A percentile compares a stretch with the other conserved stretches of the same genome.
Conservation (phyloP, 2,329 filamentous ascomycete species). For the Orbilia blumenaviensis region DNA sequence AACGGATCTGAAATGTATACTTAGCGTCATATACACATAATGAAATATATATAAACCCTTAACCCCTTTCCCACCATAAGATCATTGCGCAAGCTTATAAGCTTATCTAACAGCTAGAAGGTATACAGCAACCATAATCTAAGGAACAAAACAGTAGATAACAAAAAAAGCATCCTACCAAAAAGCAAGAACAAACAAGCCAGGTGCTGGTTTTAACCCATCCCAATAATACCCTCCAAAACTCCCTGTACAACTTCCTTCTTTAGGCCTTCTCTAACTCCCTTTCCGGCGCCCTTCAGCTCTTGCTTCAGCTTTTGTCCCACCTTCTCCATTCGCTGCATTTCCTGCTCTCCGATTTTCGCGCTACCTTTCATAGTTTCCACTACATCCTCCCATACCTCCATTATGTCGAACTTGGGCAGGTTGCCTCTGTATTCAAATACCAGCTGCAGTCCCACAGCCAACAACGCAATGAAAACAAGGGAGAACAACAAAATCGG, state of each 20-base stretch:
- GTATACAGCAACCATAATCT: constrained; percentile 4
- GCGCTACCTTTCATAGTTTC: constrained; percentile 46
- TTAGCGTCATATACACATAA: constrained; percentile 11
- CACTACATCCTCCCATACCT: constrained; percentile 47
- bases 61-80: constrained; percentile 1
- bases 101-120: background rate
- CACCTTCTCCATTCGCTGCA: constrained; percentile 43
- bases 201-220: constrained; percentile 18
- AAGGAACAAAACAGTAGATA: background rate
- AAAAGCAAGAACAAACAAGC: background rate
- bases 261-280: constrained; percentile 41
- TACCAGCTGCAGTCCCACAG: constrained; percentile 43
- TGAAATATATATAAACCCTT: background rate
- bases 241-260: constrained; percentile 51
- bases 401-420: constrained; percentile 50
- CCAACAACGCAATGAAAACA: constrained; percentile 44
- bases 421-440: constrained; percentile 51
- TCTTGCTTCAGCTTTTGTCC: constrained; percentile 44
- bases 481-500: constrained; percentile 45
- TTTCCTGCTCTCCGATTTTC: constrained; percentile 44
- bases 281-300: constrained; percentile 42
- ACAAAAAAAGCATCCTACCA: background rate
- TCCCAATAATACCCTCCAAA: constrained; percentile 50
- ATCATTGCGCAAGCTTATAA: constrained; percentile 5
- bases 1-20: background rate